Base-by-base conservation (phyloP, 1,284 basidiomycete species). In the Kalmanozyma brasiliensis region DNA sequence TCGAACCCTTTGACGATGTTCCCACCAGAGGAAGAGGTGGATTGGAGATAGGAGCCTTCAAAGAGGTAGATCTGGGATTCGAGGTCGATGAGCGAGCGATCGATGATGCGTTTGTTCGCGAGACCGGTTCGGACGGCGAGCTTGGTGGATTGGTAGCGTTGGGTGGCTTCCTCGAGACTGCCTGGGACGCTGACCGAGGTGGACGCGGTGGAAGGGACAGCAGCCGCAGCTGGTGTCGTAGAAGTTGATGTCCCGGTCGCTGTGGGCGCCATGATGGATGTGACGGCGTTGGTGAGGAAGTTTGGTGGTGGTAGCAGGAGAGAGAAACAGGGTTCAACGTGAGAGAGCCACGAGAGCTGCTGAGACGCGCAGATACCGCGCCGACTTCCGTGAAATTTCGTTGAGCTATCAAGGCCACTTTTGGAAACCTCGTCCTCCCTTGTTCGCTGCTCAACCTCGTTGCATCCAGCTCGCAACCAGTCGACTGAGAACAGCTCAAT, bases 1-100 rank as follows among this genome's bases (percentile, higher is more conserved):
- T 81, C 79, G 38, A 80, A 81, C 1, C 79, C 79, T 44, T 80
- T 80, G 29, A 80, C 75, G n/a, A 81, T 79, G 45, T 81, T 81
- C 8, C 79, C 79, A n/a, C 79, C 79, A 14, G 77, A 78, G 0
- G 73, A 47, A 3, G 78, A 57, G 3, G 79, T 81, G 24, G 61
- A 65, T 47, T 70, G 57, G 20, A 81, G 73, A 32, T 81, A 81
- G 11, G 78, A 79, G 14, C 78, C 79, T 46, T 81, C 79, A 30
- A 78, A 81, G 14, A 80, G 71, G 55, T 76, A 81, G 44, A 81
- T 79, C 26, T 81, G 79, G 8, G 78, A 78, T 42, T 81, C 79
- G 41, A 81, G 66, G 46, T 81, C 79, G 19, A 77, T 68, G 26
- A 81, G 61, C 1, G 68, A 65, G 9, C 70, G 70, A 47, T 81